Base-by-base conservation (phyloP, 805 yeast genomes). In the Aciculoconidium aculeatum region DNA sequence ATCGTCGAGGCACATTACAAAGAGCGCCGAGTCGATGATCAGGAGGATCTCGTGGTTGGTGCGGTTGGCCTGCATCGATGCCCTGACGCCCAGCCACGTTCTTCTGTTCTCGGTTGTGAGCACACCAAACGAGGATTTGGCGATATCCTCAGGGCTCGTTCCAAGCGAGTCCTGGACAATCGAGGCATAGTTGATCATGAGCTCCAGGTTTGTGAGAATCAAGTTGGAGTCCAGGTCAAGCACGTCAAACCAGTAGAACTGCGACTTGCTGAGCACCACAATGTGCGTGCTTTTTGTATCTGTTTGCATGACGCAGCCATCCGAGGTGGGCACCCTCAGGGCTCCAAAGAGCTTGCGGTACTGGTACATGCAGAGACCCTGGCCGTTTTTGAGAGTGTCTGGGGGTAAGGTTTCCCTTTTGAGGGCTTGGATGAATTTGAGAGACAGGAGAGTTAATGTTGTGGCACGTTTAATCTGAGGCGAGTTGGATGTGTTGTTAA, bases 171-270 rank as follows among this genome's bases (percentile, higher is more conserved):
- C 96, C 31, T 71, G 73, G 24, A 87, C 67, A 34, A 87, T 84
- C 7, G 85, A 72, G 35, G 78, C 74, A 48, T 82, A 75, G 55
- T 85, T 86, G 50, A 77, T 65, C 32, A 75, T 77, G 42, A 87
- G 67, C 51, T 85, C 94, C 32, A 72, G 75, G 47, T 85, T 90
- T 2, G 80, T 67, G 49, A 87, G 63, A 27, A 86, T 68, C 38
- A 87, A 65, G 47, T 83, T 78, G 50, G 82, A 75, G 39, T 76
- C 60, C 27, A 67, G 66, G 54, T 86, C 94, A 44, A 87, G 61
- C 2, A 87, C 96, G 50, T 87, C 95, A 51, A 87, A 87, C 95
- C 96, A 87, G 58, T 87, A 87, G 54, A 86, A 84, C 55, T 87
- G 95, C 2, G 94, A 82, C 47, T 82, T 78, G 38, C 85, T 77